Percentiles rank a stretch among this genome's conserved stretches.
These are phyloP conservation scores for Chimonanthus salicifolius DNA, from an alignment of 164 flowering plant species.

Conservation along the genomic window DNA sequence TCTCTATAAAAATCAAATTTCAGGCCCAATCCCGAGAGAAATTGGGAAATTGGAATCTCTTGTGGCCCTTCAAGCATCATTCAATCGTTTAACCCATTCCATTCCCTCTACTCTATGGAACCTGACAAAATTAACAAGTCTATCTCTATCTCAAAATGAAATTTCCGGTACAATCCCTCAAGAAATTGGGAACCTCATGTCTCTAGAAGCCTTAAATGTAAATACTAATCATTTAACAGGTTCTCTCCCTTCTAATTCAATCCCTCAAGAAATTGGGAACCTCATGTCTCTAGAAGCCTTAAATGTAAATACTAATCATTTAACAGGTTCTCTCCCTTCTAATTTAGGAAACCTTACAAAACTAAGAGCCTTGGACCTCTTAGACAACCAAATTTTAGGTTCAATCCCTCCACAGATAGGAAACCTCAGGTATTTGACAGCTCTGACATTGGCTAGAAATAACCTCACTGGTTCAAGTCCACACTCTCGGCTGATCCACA, in stretches of 20 bases:
- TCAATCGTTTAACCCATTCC: slow-evolving; percentile 33
- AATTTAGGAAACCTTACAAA: no score
- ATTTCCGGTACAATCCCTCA: not conserved
- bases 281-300: no score
- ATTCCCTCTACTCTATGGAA: slow-evolving; percentile 41
- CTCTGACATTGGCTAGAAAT: not conserved
- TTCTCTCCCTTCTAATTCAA: no score
- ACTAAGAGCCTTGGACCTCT: no score
- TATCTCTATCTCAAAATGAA: not conserved
- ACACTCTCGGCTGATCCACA: not conserved
- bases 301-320: no score
- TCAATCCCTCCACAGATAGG: slow-evolving; percentile 30
- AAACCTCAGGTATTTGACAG: slow-evolving; percentile 8
- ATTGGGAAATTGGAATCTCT: slow-evolving; percentile 19
- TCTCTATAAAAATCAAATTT: not conserved
- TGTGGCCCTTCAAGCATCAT: slow-evolving; percentile 35
- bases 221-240: no score
- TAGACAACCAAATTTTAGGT: no score
- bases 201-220: no score
- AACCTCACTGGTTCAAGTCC: slow-evolving; percentile 1
- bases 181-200: no score
- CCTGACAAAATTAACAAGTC: slow-evolving; percentile 14
- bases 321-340: no score
- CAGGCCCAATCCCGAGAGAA: slow-evolving; percentile 10
- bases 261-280: no score